A percentile compares a stretch with the other conserved stretches of the same genome.
Evolutionary conservation across 2,329 filamentous ascomycete species (phyloP).

Genomic region (Venturia carpophila): DNA sequence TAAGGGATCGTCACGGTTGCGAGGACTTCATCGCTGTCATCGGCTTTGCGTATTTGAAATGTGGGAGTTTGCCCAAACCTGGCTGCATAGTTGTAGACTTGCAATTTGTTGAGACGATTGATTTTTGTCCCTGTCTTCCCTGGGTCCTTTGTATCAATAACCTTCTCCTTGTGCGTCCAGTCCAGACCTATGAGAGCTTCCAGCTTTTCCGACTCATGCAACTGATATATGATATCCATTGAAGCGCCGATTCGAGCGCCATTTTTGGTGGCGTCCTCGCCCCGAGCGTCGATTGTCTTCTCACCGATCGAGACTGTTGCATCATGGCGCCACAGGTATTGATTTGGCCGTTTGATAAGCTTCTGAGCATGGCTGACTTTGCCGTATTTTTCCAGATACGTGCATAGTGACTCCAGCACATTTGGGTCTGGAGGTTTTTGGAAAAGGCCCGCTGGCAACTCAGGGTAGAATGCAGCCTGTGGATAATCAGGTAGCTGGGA

Average conservation of each 20-base stretch:
- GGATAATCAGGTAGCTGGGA: constrained; percentile 4
- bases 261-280: constrained; percentile 9
- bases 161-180: neutral
- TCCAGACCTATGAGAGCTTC: neutral
- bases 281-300: neutral
- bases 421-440: neutral
- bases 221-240: constrained; percentile 8
- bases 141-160: neutral
- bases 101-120: constrained; percentile 3
- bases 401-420: neutral
- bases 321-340: constrained; percentile 3
- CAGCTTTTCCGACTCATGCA: neutral
- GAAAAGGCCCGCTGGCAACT: constrained; percentile 5
- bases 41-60: constrained; percentile 18
- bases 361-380: neutral
- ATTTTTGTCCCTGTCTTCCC: neutral
- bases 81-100: constrained; percentile 37
- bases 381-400: neutral
- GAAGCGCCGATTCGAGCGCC: constrained; percentile 7
- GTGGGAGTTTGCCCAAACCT: constrained; percentile 31
- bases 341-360: neutral
- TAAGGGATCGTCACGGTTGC: constrained; percentile 29
- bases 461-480: neutral
- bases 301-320: neutral
- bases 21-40: constrained; percentile 16